Conservation (phyloP, 2,329 filamentous ascomycete genomes). For the Arthrobotrys sinensis region DNA sequence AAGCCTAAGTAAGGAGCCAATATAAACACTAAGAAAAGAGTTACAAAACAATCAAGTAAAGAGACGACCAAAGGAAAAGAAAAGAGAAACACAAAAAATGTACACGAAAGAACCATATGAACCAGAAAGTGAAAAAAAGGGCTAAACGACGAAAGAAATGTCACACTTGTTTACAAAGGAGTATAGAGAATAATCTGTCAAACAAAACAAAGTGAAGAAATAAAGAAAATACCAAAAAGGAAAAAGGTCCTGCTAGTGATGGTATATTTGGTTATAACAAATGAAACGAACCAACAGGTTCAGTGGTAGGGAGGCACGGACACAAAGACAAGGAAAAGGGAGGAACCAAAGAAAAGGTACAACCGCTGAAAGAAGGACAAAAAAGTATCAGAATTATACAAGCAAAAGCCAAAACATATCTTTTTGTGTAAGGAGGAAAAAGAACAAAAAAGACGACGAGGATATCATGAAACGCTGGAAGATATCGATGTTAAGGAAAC, state of each 20-base stretch:
- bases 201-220: slow-evolving; percentile 13
- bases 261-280: slow-evolving; percentile 42
- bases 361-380: slow-evolving; percentile 14
- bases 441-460: slow-evolving; percentile 3
- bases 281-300: slow-evolving; percentile 19
- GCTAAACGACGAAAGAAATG: background rate
- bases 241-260: slow-evolving; percentile 37
- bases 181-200: slow-evolving; percentile 16
- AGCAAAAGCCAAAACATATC: slow-evolving; percentile 11
- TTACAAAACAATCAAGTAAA: background rate
- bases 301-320: background rate
- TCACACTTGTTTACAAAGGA: slow-evolving; percentile 50
- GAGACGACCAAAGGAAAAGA: background rate
- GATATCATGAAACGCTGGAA: slow-evolving; percentile 4
- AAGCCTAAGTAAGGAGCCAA: slow-evolving; percentile 5
- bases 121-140: background rate
- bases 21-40: slow-evolving; percentile 33
- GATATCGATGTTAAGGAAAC: slow-evolving; percentile 18
- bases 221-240: background rate
- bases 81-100: slow-evolving; percentile 15
- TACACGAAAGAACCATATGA: slow-evolving; percentile 6
- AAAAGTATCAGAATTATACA: slow-evolving; percentile 1
- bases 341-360: slow-evolving; percentile 26
- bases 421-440: background rate
- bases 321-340: slow-evolving; percentile 18